Evolutionary conservation across 2,329 filamentous ascomycete genomes (phyloP), one percentile per base, ranked within the genome.

Genomic region (Aspergillus chevalieri): DNA sequence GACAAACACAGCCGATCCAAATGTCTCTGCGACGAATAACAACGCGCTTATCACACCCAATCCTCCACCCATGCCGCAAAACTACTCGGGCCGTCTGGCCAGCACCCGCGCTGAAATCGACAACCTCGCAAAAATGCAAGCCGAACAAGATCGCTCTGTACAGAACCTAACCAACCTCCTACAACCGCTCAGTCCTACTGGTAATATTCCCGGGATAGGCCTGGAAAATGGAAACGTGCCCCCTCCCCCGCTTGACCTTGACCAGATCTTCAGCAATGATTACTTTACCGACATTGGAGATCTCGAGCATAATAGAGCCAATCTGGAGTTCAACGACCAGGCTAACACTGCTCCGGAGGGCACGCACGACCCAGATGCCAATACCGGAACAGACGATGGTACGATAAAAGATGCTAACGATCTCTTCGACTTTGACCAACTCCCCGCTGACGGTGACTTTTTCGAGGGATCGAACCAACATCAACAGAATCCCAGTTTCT

Each of bases 161-260:
- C 82, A 87, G 53, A 83, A 87, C 50, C 76, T 96, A 8, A 83
- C 83, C 46, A 83, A 82, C 48, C 74, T 89, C 14, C 78, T 96
- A 6, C 84, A 87, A 6, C 90, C 90, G 0, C 77, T 95, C 10
- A 91, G 85, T 60, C 90, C 90, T 0, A 87, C 82, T 0, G 89
- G 89, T 4, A 79, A 81, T 14, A 87, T 95, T 33, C 87, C 89
- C 1, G 87, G 87, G 4, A 67, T 93, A 4, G 61, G 58, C 30
- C 69, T 72, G 34, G 70, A 71, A 45, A 65, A 63, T 26, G 65
- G 65, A 12, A 67, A 60, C 33, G 64, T 77, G 2, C 69, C 67
- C 4, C 71, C 71, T 22, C 70, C 72, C 1, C 65, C 70, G 3
- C 70, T 82, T 34, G 79, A 83, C 52, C 72, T 83, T 2, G 78